Evolutionary conservation across 192 early-diverging fungal genomes (phyloP).

Genomic region (Umbelopsis vinacea): DNA sequence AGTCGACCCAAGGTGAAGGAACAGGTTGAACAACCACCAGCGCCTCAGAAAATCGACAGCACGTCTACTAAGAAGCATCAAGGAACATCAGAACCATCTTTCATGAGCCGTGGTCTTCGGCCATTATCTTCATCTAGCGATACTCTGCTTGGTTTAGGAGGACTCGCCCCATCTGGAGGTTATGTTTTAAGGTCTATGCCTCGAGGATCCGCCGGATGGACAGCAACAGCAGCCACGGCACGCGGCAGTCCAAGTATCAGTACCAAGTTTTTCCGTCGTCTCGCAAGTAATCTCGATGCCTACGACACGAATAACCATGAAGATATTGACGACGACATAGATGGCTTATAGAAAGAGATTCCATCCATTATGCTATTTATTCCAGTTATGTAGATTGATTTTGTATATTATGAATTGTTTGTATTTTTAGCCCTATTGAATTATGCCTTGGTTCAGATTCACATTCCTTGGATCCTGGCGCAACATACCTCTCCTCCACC

Average conservation of each 20-base stretch:
- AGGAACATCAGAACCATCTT: background rate
- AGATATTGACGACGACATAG: slow-evolving; percentile 12
- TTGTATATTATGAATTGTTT: slow-evolving; percentile 10
- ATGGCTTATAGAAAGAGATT: background rate
- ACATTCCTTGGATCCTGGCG: slow-evolving; percentile 12
- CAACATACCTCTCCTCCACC: background rate
- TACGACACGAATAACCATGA: slow-evolving; percentile 31
- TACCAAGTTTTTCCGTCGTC: slow-evolving; percentile 40
- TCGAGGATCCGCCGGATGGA: slow-evolving; percentile 11
- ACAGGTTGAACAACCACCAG: background rate
- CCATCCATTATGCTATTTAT: background rate
- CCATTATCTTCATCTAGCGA: background rate
- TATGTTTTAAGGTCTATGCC: slow-evolving; percentile 13
- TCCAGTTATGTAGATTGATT: background rate
- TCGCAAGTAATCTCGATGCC: slow-evolving; percentile 34
- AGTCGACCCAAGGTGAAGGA: slow-evolving; percentile 10
- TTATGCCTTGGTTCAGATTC: background rate
- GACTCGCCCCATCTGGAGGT: background rate
- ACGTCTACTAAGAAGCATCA: background rate
- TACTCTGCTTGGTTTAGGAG: background rate
- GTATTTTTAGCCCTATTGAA: slow-evolving; percentile 7
- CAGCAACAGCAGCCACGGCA: background rate
- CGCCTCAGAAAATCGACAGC: background rate
- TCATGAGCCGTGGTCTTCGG: background rate
- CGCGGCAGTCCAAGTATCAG: slow-evolving; percentile 34